Base-by-base conservation (phyloP, 2,329 filamentous ascomycete species). In the Cladorrhinum sp. region DNA sequence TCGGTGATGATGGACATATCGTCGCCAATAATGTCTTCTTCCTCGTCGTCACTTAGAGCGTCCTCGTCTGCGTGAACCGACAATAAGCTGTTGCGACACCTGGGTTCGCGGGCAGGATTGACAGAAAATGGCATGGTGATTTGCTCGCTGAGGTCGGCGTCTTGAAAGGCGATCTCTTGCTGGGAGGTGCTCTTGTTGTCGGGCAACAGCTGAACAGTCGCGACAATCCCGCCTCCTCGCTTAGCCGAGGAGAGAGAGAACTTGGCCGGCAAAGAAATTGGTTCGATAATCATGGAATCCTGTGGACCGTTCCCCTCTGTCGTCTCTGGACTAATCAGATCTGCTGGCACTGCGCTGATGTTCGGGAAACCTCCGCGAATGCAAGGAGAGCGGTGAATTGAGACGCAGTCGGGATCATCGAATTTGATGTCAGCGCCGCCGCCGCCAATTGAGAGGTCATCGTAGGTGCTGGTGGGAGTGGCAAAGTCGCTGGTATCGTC, bases 1-100 rank as follows among this genome's bases (percentile, higher is more conserved):
- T 65, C 61, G 22, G 61, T 53, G 51, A 68, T 65, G 45, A 66
- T 58, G 24, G 62, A 66, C 62, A 64, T 62, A 52, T 65, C 60
- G 53, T 64, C 62, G 41, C 41, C 56, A 55, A 58, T 50, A 29
- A 64, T 62, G 55, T 64, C 57, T 50, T 64, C 59, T 29, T 48
- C 58, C 1, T 24, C 49, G 49, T 48, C 16, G 49, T 29, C 22
- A 48, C 6, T 23, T 55, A 16, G 51, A n/a, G 23, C 24, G 50
- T 16, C 12, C 50, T 59, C 25, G 27, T 50, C 25, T 10, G 29
- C 29, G 13, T 16, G 13, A 13, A 45, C 4, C 4, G 38, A n/a
- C 13, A 20, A 45, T 13, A 45, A n/a, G 38, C 38, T 45, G 38
- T 10, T 29, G 36, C 36, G 10, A 41, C 36, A 41, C 36, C 36